phyloP scores from a whole-genome alignment of 108 stramenopile genomes.

The Nitzschia inconspicua region DNA sequence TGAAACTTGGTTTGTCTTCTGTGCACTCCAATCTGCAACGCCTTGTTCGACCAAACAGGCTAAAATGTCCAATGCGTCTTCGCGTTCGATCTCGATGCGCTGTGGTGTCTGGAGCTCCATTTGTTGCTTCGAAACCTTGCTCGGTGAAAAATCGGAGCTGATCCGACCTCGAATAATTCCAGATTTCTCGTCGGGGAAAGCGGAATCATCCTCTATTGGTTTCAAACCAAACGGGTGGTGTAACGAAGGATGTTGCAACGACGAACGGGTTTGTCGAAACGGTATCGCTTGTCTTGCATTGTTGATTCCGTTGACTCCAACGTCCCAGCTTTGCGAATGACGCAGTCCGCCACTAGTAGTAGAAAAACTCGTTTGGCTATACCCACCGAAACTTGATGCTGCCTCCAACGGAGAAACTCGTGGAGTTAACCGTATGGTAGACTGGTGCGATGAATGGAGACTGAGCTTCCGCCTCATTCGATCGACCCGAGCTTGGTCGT shows the following conservation, averaged over 20 bases:
- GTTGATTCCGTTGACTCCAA: neutral
- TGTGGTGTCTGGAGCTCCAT: slow-evolving; percentile 34
- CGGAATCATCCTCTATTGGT: neutral
- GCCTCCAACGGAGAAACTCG: slow-evolving; percentile 4
- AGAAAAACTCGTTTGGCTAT: neutral
- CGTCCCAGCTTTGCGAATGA: slow-evolving; percentile 1
- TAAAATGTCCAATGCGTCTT: slow-evolving; percentile 64
- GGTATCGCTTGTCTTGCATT: no score
- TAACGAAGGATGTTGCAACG: neutral
- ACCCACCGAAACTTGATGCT: neutral
- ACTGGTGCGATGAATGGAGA: neutral
- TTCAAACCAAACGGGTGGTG: neutral
- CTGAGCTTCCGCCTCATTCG: neutral
- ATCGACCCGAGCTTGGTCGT: neutral
- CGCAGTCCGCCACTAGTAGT: slow-evolving; percentile 4
- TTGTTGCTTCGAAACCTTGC: neutral
- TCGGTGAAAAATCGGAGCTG: slow-evolving; percentile 21
- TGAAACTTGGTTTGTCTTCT: neutral
- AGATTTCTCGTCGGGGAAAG: slow-evolving; percentile 1
- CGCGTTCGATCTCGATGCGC: slow-evolving; percentile 56
- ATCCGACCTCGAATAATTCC: slow-evolving; percentile 5
- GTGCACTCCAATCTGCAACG: slow-evolving; percentile 25
- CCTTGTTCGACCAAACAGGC: slow-evolving; percentile 57
- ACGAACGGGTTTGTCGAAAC: neutral
- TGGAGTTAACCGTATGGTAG: neutral